These are phyloP conservation scores for Populus hybrid DNA, from an alignment of 441 rosid species.

Conservation along the genomic window DNA sequence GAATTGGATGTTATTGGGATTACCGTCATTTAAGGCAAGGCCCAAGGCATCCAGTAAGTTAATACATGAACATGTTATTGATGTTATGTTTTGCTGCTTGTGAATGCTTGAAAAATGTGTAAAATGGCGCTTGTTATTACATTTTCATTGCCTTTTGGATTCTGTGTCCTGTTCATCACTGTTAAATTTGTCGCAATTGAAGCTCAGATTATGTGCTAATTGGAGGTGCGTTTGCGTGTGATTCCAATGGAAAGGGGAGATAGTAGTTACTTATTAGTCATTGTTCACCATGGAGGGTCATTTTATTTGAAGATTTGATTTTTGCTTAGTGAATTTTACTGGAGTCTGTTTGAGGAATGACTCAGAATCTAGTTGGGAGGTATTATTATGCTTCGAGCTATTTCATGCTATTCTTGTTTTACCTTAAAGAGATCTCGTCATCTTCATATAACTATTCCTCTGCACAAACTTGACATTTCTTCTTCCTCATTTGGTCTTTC, in stretches of 20 bases:
- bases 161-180: not conserved
- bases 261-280: not conserved
- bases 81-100: not conserved
- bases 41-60: conserved; percentile 71
- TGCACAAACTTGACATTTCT: not conserved
- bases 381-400: too few relatives aligned
- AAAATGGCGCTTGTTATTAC: not conserved
- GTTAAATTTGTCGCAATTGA: not conserved
- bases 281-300: not conserved
- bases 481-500: not conserved
- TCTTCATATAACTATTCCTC: not conserved
- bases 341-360: not conserved
- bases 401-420: too few relatives aligned
- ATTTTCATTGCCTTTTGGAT: not conserved
- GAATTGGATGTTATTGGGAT: conserved; percentile 70
- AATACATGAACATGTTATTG: not conserved
- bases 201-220: not conserved
- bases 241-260: not conserved
- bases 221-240: not conserved
- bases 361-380: not conserved
- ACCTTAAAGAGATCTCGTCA: not conserved
- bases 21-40: conserved; percentile 68
- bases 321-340: not conserved
- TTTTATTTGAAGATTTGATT: not conserved
- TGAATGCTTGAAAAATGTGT: not conserved